Base-by-base conservation (phyloP, 805 yeast species). In the Tetrapisispora namnaoensis region DNA sequence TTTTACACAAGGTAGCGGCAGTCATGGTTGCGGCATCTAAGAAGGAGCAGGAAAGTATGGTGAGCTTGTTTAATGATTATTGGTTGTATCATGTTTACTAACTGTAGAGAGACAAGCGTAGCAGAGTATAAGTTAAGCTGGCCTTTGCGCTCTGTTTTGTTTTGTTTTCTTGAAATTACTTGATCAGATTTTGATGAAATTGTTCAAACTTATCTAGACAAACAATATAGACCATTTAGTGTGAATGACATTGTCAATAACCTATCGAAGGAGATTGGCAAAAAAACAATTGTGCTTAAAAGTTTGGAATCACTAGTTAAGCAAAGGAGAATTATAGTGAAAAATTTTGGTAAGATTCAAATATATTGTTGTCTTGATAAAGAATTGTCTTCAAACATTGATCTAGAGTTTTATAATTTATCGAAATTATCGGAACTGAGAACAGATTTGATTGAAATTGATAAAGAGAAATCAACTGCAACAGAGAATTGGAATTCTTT, bases 201-300 rank as follows among this genome's bases (percentile, higher is more conserved):
- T 22, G 66, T 74, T 24, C 55, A 61, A 38, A 54, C 63, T 4
- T 77, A 77, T 49, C 53, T 77, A 46, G 65, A 58, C 22, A 60
- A 62, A 2, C 77, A 75, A 52, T 73, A 72, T 52, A 61, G 77
- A 21, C 80, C 81, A 2, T 76, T 72, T 54, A 73, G 75, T 1
- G 60, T 70, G 9, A 69, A 71, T 44, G 81, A 77, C 56, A 65
- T 77, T 10, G 56, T 71, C 3, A 66, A 68, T 43, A 77, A 76
- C 46, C 51, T 76, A 35, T 77, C 75, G 45, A 72, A 69, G 37
- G 63, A 62, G 37, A 50, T 73, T 1, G 52, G 60, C 4, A 76
- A 72, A 47, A 66, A 69, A 46, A 10, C 46, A 10, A 34, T 27
- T 5, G 16, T 48, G 2, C 37, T 58, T 0, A 69, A 65, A 49